Evolutionary conservation across 2,329 filamentous ascomycete genomes (phyloP), one percentile per base, ranked within the genome.

Genomic region (Sordariomycetes sp.): DNA sequence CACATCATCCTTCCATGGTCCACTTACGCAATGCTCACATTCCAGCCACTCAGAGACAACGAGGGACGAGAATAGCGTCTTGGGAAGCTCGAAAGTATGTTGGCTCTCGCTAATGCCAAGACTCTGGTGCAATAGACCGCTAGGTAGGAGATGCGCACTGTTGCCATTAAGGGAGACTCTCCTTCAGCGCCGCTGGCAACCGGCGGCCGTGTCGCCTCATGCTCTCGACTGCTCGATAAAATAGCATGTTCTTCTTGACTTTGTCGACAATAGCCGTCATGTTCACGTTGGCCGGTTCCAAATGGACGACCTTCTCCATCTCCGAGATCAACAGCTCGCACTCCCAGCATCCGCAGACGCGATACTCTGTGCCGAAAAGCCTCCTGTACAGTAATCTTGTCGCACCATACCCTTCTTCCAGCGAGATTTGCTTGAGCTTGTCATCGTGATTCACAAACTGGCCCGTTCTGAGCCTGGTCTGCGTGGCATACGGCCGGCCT

Each of bases 381-480:
- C 49, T 39, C 1, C 42, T 42, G 33, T 46, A 63, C 3, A 58
- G 12, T 14, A 37, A 33, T 26, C 42, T 45, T 2, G 60, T 58
- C 21, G 48, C 40, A 0, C 42, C 43, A 12, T 53, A 48, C 0
- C 54, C 53, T n/a, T 42, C 35, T 0, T 43, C 44, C 2, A 62
- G 37, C 21, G 34, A 39, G 8, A 32, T 36, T 24, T 47, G 40
- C 0, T 30, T 49, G 15, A 64, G 50, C 3, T 39, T 58, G 32
- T 65, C 61, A 32, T 64, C 55, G 36, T 64, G 59, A 17, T 63
- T 54, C 24, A 64, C 44, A 30, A 57, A 53, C 4, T 41, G 38
- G 0, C 52, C 50, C 0, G 39, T 33, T 3, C 42, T 10, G 0
- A 34, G 27, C 25, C 44, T 43, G 29, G 43, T 43, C 1, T 35